These are phyloP conservation scores for Diversispora eburnea DNA, from an alignment of 192 early-diverging fungal species.

Conservation along the genomic window DNA sequence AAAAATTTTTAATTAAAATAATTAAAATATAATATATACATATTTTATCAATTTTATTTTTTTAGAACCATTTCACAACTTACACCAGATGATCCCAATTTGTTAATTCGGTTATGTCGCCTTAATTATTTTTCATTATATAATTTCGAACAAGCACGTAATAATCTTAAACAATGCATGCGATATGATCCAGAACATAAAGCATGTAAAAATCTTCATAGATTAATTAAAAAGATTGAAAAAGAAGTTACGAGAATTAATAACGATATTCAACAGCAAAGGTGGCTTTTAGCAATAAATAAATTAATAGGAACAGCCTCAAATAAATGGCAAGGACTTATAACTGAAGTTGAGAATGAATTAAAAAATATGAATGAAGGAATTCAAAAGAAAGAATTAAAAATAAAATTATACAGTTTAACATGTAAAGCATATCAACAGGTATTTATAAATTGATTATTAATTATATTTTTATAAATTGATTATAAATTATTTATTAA, in stretches of 20 bases:
- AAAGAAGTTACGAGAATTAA: slow-evolving; percentile 65
- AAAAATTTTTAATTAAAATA: too few relatives aligned
- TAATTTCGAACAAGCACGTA: slow-evolving; percentile 66
- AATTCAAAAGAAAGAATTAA: slow-evolving; percentile 38
- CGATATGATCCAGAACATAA: slow-evolving; percentile 91
- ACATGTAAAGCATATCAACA: slow-evolving; percentile 61
- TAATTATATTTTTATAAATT: neutral
- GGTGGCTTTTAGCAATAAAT: slow-evolving; percentile 57
- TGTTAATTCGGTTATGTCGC: slow-evolving; percentile 62
- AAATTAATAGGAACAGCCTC: slow-evolving; percentile 48
- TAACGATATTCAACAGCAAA: slow-evolving; percentile 47
- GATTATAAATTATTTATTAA: neutral
- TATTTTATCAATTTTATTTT: slow-evolving; percentile 4
- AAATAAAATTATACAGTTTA: slow-evolving; percentile 46
- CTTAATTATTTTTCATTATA: slow-evolving; percentile 69
- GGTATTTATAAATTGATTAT: slow-evolving; percentile 29
- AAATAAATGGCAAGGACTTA: slow-evolving; percentile 31
- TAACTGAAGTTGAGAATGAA: slow-evolving; percentile 37
- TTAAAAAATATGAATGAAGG: slow-evolving; percentile 35
- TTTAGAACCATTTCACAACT: slow-evolving; percentile 71
- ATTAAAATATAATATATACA: too few relatives aligned
- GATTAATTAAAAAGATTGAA: slow-evolving; percentile 68
- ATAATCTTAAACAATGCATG: slow-evolving; percentile 79
- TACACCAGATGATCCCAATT: slow-evolving; percentile 59
- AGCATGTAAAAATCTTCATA: slow-evolving; percentile 74